Evolutionary conservation across 495 filamentous ascomycete species (phyloP), one percentile per base, ranked within the genome.

Genomic region (Penicillium samsonianum): DNA sequence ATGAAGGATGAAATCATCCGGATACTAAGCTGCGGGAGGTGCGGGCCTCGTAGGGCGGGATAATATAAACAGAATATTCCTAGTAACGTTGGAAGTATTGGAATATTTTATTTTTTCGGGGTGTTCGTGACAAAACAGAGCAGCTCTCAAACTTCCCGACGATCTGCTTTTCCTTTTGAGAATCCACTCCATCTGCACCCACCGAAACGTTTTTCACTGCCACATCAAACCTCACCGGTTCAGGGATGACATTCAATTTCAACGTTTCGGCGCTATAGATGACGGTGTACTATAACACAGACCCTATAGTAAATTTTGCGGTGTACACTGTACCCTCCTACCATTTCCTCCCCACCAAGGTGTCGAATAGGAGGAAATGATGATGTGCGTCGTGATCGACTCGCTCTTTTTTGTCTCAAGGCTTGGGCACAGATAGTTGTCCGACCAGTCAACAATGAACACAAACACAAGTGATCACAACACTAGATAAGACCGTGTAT

Each of bases 351-450:
- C 50, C 46, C 49, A 53, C 41, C 20, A 31, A n/a, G 42, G 12
- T 45, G 45, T 48, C 59, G 50, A 67, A 67, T 65, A 62, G 53
- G 57, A 62, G 57, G 44, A 60, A 61, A 65, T 63, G 46, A 65
- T 50, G 62, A 65, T 63, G 48, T 59, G 59, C 59, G 58, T 65
- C 55, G 52, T 59, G 63, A 68, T 68, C 65, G 58, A 53, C 53
- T 65, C 55, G 63, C 60, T 57, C 20, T 67, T 17, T n/a, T 43
- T 60, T 31, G 44, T 37, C 35, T 42, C 33, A 22, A 0, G 28
- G 31, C 56, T 60, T 60, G 59, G 59, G 59, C 62, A 63, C 49
- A 59, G 49, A 58, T 51, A 62, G 28, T 35, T 33, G 44, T 53
- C 64, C 41, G 42, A 67, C 50, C 42, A 37, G 62, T 55, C 26